These are phyloP conservation scores for Thuidium tamariscinum DNA, from an alignment of 225 moss, liverwort and hornwort genomes.

Conservation along the genomic window DNA sequence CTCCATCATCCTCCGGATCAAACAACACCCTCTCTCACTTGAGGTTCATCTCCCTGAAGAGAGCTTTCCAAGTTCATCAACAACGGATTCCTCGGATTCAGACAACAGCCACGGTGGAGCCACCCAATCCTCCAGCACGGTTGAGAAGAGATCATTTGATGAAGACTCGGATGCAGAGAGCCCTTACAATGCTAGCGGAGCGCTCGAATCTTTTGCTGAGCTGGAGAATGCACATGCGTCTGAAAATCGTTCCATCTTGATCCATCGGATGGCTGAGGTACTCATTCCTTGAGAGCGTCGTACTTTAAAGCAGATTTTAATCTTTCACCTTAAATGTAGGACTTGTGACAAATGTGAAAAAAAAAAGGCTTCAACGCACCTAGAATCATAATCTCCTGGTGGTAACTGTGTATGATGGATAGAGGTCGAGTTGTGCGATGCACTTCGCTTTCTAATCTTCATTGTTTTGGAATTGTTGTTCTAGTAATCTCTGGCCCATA, in stretches of 20 bases:
- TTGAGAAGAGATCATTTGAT: conserved; percentile 21
- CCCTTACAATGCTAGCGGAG: conserved; percentile 20
- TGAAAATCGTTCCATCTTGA: conserved; percentile 57
- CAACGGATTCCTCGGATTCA: conserved; percentile 36
- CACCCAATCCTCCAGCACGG: conserved; percentile 34
- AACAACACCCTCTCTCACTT: conserved; percentile 42
- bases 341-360: neutral
- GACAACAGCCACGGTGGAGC: conserved; percentile 29
- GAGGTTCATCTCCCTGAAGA: conserved; percentile 44
- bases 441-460: neutral
- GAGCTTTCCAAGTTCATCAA: conserved; percentile 36
- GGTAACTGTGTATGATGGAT: neutral
- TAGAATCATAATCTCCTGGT: neutral
- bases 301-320: neutral
- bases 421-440: neutral
- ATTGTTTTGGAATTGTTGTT: neutral
- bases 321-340: neutral
- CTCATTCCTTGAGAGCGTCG: neutral
- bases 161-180: conserved; percentile 48
- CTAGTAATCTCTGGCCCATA: neutral
- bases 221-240: conserved; percentile 44
- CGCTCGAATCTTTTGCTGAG: conserved; percentile 28
- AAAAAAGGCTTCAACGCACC: neutral
- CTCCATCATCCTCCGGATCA: conserved; percentile 46
- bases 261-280: conserved; percentile 72